Evolutionary conservation across 2,329 filamentous ascomycete genomes (phyloP).

Genomic region (Claviceps sorghi): DNA sequence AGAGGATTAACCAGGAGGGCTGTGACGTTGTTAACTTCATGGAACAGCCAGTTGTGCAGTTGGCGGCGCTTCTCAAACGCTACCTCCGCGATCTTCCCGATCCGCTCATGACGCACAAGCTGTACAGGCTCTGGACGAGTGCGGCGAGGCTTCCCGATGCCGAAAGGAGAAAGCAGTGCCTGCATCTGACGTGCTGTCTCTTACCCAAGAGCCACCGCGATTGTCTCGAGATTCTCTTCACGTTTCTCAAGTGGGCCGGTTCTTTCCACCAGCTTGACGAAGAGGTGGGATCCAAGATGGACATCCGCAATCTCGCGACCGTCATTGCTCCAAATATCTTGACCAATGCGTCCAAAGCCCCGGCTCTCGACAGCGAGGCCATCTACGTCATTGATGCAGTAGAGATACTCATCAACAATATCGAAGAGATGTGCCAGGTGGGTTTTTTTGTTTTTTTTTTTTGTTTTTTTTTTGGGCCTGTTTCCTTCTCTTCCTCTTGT

Average conservation of each 20-base stretch:
- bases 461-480: too few species aligned
- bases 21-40: slow-evolving; percentile 75
- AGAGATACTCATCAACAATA: slow-evolving; percentile 77
- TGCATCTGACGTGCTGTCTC: slow-evolving; percentile 85
- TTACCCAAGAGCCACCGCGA: slow-evolving; percentile 87
- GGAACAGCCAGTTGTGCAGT: slow-evolving; percentile 80
- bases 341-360: slow-evolving; percentile 51
- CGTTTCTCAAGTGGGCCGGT: slow-evolving; percentile 92
- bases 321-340: slow-evolving; percentile 95
- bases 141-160: slow-evolving; percentile 77
- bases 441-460: too few species aligned
- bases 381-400: slow-evolving; percentile 91
- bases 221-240: slow-evolving; percentile 86
- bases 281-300: slow-evolving; percentile 96
- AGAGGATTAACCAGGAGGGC: slow-evolving; percentile 73
- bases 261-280: slow-evolving; percentile 97
- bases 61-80: slow-evolving; percentile 86
- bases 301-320: slow-evolving; percentile 90
- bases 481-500: background rate
- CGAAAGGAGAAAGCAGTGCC: slow-evolving; percentile 65
- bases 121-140: slow-evolving; percentile 79
- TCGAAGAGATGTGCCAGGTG: slow-evolving; percentile 96
- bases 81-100: slow-evolving; percentile 91
- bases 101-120: slow-evolving; percentile 85
- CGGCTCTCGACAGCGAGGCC: slow-evolving; percentile 67